Evolutionary conservation across 2,329 filamentous ascomycete species (phyloP), one percentile per base, ranked within the genome.

Genomic region (Xylaria sp.): DNA sequence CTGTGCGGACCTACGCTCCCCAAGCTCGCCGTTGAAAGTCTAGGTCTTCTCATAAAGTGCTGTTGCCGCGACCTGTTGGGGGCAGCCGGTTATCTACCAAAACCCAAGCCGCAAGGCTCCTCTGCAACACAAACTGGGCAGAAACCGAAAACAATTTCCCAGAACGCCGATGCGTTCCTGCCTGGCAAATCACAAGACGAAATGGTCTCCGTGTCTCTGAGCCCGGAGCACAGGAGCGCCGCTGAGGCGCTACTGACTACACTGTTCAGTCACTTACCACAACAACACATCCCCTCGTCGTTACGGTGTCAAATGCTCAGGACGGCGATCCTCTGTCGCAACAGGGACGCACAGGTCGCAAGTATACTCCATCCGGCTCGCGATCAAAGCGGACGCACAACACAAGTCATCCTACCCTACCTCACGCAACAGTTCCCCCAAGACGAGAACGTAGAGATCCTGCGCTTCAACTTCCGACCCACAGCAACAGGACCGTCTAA

Each of bases 321-420:
- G 67, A 92, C 91, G 2, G 90, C 92, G 19, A 89, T 97, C 59
- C 78, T 97, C 21, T 85, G 83, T 4, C 82, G 84, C 62, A 83
- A 89, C 74, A 88, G 87, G 72, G 82, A 88, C 33, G 89, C 91
- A 43, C 91, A 97, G 84, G 73, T 95, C 11, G 87, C 92, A 5
- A 94, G 92, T 74, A 88, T 96, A 12, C 80, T 97, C 62, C 92
- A 95, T 75, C 92, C 92, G 0, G 86, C 88, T 75, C 79, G 87
- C 65, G 81, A 88, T 71, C 80, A 85, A 71, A 83, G 88, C 73
- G 85, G 89, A 43, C 81, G 86, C 66, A 84, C 86, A 54, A 86
- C 88, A 63, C 83, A 90, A 28, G 95, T 89, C 74, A 89, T 97
- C 50, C 77, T 97, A 50, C 94, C 94, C 0, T 91, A 96, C 70